Base-by-base conservation (phyloP, 2,329 filamentous ascomycete species). In the Sporothrix mexicana region DNA sequence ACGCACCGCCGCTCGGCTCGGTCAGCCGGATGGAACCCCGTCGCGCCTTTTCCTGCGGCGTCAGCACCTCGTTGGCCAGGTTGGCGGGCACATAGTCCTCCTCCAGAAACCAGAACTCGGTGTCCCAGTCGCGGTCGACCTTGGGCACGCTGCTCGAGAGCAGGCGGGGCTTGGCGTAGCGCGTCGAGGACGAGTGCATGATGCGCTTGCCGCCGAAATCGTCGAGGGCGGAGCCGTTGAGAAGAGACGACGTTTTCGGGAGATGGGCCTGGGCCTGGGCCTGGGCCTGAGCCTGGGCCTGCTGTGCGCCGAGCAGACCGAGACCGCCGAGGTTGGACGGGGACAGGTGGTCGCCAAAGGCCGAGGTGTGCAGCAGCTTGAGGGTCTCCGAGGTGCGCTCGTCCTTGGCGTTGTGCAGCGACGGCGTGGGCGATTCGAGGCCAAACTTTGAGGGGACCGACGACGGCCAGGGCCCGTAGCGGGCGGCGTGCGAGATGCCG, bases 391-490 rank as follows among this genome's bases (percentile, higher is more conserved):
- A 90, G 2, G 88, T 88, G 69, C 88, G 85, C 2, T 84, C 82
- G 68, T 91, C 89, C 76, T 89, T 89, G 73, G 85, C 90, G 43
- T 85, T 86, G 78, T 85, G 87, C 55, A 94, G 86, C 0, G 93
- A 94, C 1, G 91, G 89, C 1, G 94, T 92, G 5, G 94, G 94
- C 9, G 92, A 94, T 70, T 97, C 95, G 76, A 98, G 85, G 15
- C 93, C 93, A 78, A 98, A 98, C 77, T 95, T 93, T 69, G 94
- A 93, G 10, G 96, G 96, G 12, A 98, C 93, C 0, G 95, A 98
- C 0, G 95, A 93, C 8, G 95, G 95, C 81, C 97, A 94, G 0
- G 95, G 94, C 0, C 93, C 96, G 80, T 95, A 94, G 74, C 94
- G 90, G 20, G 95, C 95, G 75, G 94, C 94, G 80, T 95, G 93